Evolutionary conservation across 176 grass and related monocot species (phyloP).

Genomic region (Aegilops speltoides): DNA sequence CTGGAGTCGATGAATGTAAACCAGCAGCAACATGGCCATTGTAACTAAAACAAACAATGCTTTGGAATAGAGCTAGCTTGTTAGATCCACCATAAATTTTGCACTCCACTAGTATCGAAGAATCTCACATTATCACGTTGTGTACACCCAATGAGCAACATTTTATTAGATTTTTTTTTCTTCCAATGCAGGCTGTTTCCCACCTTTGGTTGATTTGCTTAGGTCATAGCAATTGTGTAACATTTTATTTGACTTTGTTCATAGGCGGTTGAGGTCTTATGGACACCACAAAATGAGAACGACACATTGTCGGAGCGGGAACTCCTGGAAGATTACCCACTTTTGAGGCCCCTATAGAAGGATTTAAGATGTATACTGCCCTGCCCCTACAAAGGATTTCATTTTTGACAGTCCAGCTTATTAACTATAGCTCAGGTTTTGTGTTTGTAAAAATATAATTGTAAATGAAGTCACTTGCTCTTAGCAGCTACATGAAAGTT

Average conservation of each 20-base stretch:
- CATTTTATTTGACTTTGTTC: neutral
- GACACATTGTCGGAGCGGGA: constrained; percentile 88
- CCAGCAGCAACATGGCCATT: neutral
- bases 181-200: neutral
- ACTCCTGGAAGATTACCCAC: constrained; percentile 87
- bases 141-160: neutral
- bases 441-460: constrained; percentile 30
- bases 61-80: neutral
- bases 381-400: constrained; percentile 5
- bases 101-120: neutral
- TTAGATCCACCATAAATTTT: neutral
- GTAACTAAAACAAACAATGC: neutral
- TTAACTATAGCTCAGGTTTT: constrained; percentile 40
- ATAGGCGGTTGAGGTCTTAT: constrained; percentile 89
- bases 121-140: neutral
- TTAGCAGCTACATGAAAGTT: neutral
- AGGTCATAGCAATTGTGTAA: neutral
- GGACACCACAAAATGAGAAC: constrained; percentile 94
- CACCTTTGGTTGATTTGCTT: neutral
- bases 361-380: constrained; percentile 11
- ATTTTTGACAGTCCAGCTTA: constrained; percentile 40
- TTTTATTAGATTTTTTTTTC: neutral
- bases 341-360: constrained; percentile 65
- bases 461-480: neutral
- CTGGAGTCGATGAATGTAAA: neutral